Percentiles rank a stretch among this genome's conserved stretches.
Conservation (phyloP, 1,284 basidiomycete species). For the Agaricales sp. region DNA sequence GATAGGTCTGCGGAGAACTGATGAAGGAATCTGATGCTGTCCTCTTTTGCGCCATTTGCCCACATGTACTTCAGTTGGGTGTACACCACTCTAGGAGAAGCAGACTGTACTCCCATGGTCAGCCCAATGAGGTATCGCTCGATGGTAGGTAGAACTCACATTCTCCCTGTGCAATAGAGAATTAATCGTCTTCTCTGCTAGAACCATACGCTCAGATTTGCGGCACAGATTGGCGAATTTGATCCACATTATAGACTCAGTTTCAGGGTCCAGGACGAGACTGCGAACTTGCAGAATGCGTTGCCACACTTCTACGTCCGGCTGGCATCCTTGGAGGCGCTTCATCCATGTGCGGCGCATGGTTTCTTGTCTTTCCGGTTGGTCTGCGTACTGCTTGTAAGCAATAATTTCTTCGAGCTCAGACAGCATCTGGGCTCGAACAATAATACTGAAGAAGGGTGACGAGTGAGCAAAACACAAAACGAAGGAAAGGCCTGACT, state of each 20-base stretch:
- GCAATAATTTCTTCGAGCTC: conserved; percentile 97
- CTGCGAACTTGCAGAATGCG: conserved; percentile 94
- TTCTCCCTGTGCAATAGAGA: conserved; percentile 52
- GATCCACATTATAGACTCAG: conserved; percentile 97
- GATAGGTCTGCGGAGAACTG: conserved; percentile 76
- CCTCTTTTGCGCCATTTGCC: conserved; percentile 74
- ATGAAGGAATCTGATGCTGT: conserved; percentile 80
- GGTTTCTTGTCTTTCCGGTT: conserved; percentile 80
- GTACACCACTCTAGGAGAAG: conserved; percentile 94
- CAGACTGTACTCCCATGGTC: conserved; percentile 39
- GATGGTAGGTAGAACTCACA: conserved; percentile 10
- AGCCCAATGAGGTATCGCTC: conserved; percentile 15
- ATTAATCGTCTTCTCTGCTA: conserved; percentile 97
- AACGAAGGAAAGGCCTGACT: neutral
- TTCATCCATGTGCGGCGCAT: conserved; percentile 96
- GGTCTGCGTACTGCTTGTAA: conserved; percentile 92
- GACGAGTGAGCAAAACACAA: conserved; percentile 8
- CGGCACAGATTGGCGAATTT: conserved; percentile 86
- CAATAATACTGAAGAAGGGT: conserved; percentile 62
- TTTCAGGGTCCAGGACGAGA: conserved; percentile 87
- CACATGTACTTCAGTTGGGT: conserved; percentile 97
- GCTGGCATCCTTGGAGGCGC: conserved; percentile 90
- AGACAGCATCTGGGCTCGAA: conserved; percentile 97
- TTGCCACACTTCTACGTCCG: conserved; percentile 99
- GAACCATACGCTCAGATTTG: conserved; percentile 75